Base-by-base conservation (phyloP, 2,329 filamentous ascomycete species). In the Claviceps maximensis region DNA sequence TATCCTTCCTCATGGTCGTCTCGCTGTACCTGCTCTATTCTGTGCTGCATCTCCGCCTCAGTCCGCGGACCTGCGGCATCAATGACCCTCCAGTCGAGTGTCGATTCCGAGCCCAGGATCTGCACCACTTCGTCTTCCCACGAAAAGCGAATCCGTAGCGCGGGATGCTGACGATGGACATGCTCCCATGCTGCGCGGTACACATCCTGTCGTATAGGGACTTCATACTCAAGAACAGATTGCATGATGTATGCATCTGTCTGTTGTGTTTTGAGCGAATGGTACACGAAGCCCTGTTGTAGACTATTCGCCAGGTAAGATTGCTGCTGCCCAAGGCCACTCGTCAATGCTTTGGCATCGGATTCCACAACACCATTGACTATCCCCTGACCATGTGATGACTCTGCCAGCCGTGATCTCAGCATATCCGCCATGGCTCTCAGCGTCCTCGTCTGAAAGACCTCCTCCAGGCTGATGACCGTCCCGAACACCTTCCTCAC, bases 181-280 rank as follows among this genome's bases (percentile, higher is more conserved):
- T 42, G 40, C 49, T 50, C 49, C 49, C 49, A 50, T 2, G 49
- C 49, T 13, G 38, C 38, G 27, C 49, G 49, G 25, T 50, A 50
- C 3, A 25, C 10, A 9, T 50, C 38, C 21, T 40, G 23, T 21
- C 15, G 12, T 2, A 50, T 12, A 13, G 49, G 15, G 13, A 33
- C 36, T 15, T 23, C 36, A 17, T 50, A 50, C 15, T 25, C 23
- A 5, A 50, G 33, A 15, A 33, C 27, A 23, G 49, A 50, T 7
- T 50, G 49, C 49, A 50, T 50, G 21, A 50, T 33, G 27, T 50
- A 50, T 7, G n/a, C 36, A 15, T 50, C 49, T 19, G 36, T 50
- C 27, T 50, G 49, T 9, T 21, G 33, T 19, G 49, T 31, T 25
- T 50, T 50, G 13, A 50, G 40, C 13, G 49, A 42, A 19, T 50